phyloP scores from a whole-genome alignment of 257 asterid genomes.

The Plectranthus barbatus region DNA sequence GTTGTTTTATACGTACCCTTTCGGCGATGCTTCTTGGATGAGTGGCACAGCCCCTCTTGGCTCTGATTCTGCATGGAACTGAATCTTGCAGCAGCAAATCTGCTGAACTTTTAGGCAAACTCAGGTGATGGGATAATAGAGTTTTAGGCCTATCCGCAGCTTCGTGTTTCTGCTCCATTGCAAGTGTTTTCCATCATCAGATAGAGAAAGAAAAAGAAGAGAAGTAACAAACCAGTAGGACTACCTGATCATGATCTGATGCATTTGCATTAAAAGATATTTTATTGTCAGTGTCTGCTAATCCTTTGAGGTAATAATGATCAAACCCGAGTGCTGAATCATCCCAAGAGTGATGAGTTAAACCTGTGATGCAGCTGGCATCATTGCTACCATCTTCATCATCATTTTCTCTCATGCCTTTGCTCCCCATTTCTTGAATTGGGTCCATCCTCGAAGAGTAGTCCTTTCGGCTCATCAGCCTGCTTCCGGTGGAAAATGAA shows the following conservation, averaged over 20 bases:
- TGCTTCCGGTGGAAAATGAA: constrained; percentile 34
- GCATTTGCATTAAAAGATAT: neutral
- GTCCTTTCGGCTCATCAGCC: constrained; percentile 24
- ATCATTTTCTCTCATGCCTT: constrained; percentile 18
- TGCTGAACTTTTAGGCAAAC: constrained; percentile 49
- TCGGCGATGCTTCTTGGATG: constrained; percentile 97
- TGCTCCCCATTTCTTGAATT: constrained; percentile 33
- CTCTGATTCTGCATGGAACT: constrained; percentile 61
- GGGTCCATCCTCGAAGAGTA: constrained; percentile 35
- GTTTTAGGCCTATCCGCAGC: constrained; percentile 26
- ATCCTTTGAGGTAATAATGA: constrained; percentile 25
- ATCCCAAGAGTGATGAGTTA: constrained; percentile 46
- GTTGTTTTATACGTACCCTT: constrained; percentile 36
- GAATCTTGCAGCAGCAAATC: constrained; percentile 60
- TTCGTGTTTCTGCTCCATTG: constrained; percentile 37
- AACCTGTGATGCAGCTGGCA: constrained; percentile 26
- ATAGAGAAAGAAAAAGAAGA: neutral
- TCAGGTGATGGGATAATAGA: constrained; percentile 60
- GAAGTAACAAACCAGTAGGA: neutral
- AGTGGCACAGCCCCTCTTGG: constrained; percentile 90
- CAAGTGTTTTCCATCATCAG: constrained; percentile 6
- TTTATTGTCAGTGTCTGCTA: constrained; percentile 11
- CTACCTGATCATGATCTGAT: constrained; percentile 22
- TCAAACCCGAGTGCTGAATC: constrained; percentile 30
- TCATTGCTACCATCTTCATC: constrained; percentile 15